Evolutionary conservation across 345 rosid species (phyloP).

Genomic region (Kernera saxatilis): DNA sequence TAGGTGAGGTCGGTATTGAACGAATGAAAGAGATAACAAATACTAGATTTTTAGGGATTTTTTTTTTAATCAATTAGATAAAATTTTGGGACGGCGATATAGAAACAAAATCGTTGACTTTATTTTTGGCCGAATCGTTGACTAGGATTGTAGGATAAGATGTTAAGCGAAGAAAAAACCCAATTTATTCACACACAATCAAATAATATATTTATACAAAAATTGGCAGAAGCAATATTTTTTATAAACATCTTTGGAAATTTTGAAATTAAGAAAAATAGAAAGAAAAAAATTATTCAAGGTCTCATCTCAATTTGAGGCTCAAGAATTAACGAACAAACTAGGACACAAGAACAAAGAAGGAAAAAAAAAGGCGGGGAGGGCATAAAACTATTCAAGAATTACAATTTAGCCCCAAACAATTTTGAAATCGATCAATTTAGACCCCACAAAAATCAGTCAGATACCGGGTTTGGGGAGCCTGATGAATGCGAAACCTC

Average conservation of each 20-base stretch:
- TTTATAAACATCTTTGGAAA: conserved; percentile 6
- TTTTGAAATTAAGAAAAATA: neutral
- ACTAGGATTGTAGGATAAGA: neutral
- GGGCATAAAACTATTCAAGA: conserved; percentile 5
- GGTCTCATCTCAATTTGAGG: conserved; percentile 32
- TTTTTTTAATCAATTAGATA: neutral
- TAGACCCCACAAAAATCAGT: conserved; percentile 15
- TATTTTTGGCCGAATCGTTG: neutral
- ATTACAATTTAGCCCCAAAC: conserved; percentile 22
- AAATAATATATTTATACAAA: conserved; percentile 21
- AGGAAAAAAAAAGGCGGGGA: neutral
- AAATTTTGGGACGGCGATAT: conserved; percentile 3
- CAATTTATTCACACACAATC: conserved; percentile 18
- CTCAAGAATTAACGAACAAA: conserved; percentile 28
- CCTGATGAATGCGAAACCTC: conserved; percentile 40
- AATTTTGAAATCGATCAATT: conserved; percentile 12
- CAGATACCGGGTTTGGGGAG: conserved; percentile 23
- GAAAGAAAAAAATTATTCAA: neutral
- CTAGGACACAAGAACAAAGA: neutral
- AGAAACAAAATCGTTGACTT: neutral
- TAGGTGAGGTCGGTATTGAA: neutral
- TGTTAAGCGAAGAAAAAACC: neutral
- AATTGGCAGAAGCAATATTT: neutral
- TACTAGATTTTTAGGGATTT: neutral
- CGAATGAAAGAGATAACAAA: neutral